These are phyloP conservation scores for Sphagnum contortum DNA, from an alignment of 225 moss, liverwort and hornwort genomes.

Conservation along the genomic window DNA sequence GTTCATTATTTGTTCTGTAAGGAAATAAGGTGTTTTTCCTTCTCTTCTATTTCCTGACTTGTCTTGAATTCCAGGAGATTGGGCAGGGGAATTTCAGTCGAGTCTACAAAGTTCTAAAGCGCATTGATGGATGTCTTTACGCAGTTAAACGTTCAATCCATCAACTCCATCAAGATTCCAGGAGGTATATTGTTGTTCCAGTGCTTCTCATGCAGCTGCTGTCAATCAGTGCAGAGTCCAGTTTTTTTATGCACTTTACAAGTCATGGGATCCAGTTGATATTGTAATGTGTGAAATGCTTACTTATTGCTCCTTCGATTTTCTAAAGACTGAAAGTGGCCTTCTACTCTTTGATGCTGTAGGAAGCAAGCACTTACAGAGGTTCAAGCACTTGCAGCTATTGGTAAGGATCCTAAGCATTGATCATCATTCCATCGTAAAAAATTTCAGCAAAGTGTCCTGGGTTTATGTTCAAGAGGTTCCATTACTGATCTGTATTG, in stretches of 20 bases:
- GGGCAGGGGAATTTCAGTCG: constrained; percentile 92
- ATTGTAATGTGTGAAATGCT: no score
- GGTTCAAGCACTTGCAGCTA: constrained; percentile 87
- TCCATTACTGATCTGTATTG: no score
- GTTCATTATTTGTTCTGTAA: not conserved
- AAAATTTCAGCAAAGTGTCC: no score
- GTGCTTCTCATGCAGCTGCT: no score
- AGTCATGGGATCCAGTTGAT: no score
- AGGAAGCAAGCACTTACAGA: constrained; percentile 87
- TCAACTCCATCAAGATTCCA: constrained; percentile 56
- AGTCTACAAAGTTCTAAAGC: constrained; percentile 71
- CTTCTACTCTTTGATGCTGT: constrained; percentile 8
- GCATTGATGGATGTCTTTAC: constrained; percentile 86
- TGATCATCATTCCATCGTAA: not conserved
- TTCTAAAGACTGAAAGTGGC: constrained; percentile 1
- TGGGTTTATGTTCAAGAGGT: no score
- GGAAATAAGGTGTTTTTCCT: not conserved
- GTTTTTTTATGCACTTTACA: no score
- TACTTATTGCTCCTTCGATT: no score
- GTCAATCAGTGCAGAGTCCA: no score
- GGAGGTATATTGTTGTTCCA: constrained; percentile 28
- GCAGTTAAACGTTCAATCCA: constrained; percentile 85
- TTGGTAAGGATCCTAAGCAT: constrained; percentile 40
- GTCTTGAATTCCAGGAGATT: constrained; percentile 49
- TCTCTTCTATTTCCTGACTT: no score